phyloP scores from a whole-genome alignment of 2,329 filamentous ascomycete species.

The Coniochaeta sp. region DNA sequence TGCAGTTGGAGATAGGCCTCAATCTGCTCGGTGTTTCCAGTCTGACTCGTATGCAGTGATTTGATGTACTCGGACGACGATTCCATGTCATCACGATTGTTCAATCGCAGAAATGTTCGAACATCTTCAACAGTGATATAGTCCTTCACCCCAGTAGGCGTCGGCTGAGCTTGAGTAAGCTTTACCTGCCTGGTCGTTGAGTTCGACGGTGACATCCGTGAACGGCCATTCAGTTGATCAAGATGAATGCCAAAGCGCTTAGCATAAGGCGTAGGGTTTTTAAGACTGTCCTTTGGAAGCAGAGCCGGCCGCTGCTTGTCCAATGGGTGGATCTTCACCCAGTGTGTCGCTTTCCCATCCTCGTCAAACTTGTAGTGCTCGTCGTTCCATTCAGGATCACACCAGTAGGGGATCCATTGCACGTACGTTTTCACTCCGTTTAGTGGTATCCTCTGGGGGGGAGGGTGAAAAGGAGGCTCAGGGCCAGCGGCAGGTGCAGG shows the following conservation, averaged over 20 bases:
- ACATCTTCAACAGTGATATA: slow-evolving; percentile 2
- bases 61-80: background rate
- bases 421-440: background rate
- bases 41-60: background rate
- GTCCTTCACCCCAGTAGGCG: slow-evolving; percentile 2
- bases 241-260: slow-evolving; percentile 6
- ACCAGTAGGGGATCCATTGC: background rate
- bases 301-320: slow-evolving; percentile 6
- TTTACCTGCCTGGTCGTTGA: slow-evolving; percentile 4
- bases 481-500: background rate
- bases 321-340: background rate
- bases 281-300: background rate
- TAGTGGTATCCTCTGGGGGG: background rate
- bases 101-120: background rate
- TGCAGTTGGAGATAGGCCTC: background rate
- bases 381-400: background rate
- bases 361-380: background rate
- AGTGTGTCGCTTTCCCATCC: background rate
- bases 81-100: too few species aligned
- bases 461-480: background rate
- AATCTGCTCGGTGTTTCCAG: background rate
- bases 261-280: slow-evolving; percentile 7
- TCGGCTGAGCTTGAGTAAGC: background rate
- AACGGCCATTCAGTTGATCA: slow-evolving; percentile 3
- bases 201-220: slow-evolving; percentile 4